phyloP scores from a whole-genome alignment of 768 basidiomycete genomes.

The Suillus subaureus region DNA sequence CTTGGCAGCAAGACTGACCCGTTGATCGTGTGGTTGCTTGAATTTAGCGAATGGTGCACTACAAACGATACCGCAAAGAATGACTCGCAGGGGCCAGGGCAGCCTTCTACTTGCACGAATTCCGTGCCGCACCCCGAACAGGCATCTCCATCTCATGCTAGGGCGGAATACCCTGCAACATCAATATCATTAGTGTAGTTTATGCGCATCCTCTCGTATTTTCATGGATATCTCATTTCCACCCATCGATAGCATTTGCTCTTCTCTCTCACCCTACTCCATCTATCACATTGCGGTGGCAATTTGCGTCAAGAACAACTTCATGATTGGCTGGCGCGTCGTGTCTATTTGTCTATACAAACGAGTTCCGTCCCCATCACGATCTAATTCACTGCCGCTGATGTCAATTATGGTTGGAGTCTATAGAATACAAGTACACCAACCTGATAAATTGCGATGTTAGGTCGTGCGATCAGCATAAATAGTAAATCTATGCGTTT shows the following conservation, averaged over 20 bases:
- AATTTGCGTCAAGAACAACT: neutral
- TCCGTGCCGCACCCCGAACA: neutral
- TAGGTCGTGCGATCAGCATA: neutral
- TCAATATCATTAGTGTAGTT: too few species aligned
- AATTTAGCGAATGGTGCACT: neutral
- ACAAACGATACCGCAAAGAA: neutral
- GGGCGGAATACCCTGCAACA: too few species aligned
- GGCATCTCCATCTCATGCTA: neutral
- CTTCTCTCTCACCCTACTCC: neutral
- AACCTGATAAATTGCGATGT: neutral
- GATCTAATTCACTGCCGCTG: too few species aligned
- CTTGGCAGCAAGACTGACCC: neutral
- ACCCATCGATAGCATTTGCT: neutral
- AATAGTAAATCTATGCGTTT: neutral
- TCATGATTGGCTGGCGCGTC: neutral
- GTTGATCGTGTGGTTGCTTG: neutral
- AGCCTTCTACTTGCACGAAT: neutral
- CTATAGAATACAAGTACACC: slow-evolving; percentile 7
- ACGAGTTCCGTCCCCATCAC: too few species aligned
- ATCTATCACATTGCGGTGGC: neutral
- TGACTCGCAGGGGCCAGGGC: neutral
- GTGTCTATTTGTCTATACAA: too few species aligned
- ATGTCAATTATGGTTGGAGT: too few species aligned
- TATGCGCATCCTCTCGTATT: too few species aligned
- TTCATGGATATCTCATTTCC: too few species aligned